These are phyloP conservation scores for Mediolabrus comicus DNA, from an alignment of 108 stramenopile species.

Conservation along the genomic window DNA sequence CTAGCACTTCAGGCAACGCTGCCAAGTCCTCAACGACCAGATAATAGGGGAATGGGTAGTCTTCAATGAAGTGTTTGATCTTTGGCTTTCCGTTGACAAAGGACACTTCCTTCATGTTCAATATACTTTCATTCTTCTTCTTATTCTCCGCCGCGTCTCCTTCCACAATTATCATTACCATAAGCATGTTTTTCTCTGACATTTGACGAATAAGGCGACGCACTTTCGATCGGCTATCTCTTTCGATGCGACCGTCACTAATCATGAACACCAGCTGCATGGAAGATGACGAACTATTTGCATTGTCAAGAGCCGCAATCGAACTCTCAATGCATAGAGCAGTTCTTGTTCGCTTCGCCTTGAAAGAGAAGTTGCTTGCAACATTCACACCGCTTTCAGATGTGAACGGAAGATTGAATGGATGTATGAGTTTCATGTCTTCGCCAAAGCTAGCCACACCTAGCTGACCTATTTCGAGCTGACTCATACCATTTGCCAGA, in stretches of 20 bases:
- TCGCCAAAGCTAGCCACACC: slow-evolving; percentile 93
- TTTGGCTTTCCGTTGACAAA: slow-evolving; percentile 92
- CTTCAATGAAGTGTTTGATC: slow-evolving; percentile 93
- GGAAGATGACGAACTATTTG: slow-evolving; percentile 56
- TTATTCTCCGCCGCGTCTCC: slow-evolving; percentile 48
- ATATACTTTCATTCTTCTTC: slow-evolving; percentile 84
- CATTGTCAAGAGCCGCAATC: slow-evolving; percentile 66
- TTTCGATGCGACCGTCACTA: slow-evolving; percentile 94
- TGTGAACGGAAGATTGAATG: slow-evolving; percentile 87
- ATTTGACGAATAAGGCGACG: slow-evolving; percentile 88
- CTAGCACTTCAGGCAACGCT: slow-evolving; percentile 92
- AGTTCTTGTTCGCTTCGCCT: slow-evolving; percentile 87
- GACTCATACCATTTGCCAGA: slow-evolving; percentile 88
- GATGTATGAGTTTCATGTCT: slow-evolving; percentile 88
- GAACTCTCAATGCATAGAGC: slow-evolving; percentile 88
- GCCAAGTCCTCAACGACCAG: slow-evolving; percentile 87
- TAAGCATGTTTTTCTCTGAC: slow-evolving; percentile 85
- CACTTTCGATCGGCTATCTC: slow-evolving; percentile 84
- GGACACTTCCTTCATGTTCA: slow-evolving; percentile 92
- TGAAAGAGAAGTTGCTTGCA: slow-evolving; percentile 83
- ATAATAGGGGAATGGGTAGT: slow-evolving; percentile 98
- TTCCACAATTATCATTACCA: slow-evolving; percentile 96
- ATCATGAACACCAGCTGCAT: slow-evolving; percentile 94
- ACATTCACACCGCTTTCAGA: slow-evolving; percentile 85
- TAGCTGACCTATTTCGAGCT: slow-evolving; percentile 94